Conservation (phyloP, 1,284 basidiomycete genomes). For the Pseudozyma tsukubaensis region DNA sequence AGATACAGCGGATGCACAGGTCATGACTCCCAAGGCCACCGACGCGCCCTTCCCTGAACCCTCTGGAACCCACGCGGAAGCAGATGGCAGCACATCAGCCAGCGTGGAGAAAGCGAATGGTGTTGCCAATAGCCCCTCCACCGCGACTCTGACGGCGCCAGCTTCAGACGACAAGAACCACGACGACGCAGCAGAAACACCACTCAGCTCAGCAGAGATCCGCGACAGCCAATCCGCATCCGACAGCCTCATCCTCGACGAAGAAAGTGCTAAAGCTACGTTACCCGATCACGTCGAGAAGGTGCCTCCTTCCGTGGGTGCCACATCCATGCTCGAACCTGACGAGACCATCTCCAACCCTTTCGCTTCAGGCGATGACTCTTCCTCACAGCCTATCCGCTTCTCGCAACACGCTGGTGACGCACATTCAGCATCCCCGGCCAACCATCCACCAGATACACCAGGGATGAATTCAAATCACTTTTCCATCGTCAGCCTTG, state of each 20-base stretch:
- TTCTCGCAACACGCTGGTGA: conserved; percentile 12
- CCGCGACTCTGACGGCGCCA: conserved; percentile 28
- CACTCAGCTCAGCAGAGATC: conserved; percentile 45
- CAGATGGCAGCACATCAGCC: not conserved
- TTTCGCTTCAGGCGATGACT: conserved; percentile 40
- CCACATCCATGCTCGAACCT: conserved; percentile 60
- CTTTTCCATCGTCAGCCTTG: conserved; percentile 53
- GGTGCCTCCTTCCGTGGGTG: conserved; percentile 59
- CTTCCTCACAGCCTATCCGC: conserved; percentile 16
- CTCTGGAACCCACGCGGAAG: not conserved
- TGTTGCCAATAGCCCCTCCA: conserved; percentile 24
- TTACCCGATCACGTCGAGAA: conserved; percentile 31
- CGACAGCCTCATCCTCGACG: conserved; percentile 44
- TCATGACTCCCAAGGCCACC: conserved; percentile 22
- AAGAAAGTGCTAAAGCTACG: conserved; percentile 35
- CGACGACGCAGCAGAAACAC: conserved; percentile 5
- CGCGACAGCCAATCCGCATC: conserved; percentile 29
- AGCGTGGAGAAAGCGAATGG: not conserved
- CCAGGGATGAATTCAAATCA: conserved; percentile 44
- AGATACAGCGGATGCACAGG: conserved; percentile 4
- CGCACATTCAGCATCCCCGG: not conserved
- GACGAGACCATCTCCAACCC: conserved; percentile 62
- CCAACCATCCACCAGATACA: conserved; percentile 19
- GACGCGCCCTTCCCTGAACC: conserved; percentile 11
- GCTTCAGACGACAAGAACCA: not conserved